Conservation (phyloP, 305 asterid species). For the Solanum hybrid region DNA sequence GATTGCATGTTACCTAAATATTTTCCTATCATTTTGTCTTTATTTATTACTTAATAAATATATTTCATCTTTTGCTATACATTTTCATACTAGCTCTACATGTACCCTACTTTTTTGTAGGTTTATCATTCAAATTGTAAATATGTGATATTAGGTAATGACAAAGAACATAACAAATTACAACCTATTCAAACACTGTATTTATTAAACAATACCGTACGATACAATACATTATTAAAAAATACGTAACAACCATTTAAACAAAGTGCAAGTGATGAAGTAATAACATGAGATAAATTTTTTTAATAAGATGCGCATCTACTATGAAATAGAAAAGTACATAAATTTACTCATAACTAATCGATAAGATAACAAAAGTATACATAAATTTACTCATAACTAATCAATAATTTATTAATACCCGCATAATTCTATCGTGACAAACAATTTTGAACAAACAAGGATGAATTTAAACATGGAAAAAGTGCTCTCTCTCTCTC, state of each 20-base stretch:
- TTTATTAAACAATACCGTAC: too few relatives aligned
- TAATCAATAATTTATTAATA: too few relatives aligned
- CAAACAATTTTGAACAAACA: not conserved
- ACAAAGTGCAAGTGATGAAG: too few relatives aligned
- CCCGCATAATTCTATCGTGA: not conserved
- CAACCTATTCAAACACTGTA: too few relatives aligned
- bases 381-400: not conserved
- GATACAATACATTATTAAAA: too few relatives aligned
- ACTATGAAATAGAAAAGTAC: not conserved
- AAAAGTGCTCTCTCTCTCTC: not conserved
- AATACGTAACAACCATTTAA: not conserved
- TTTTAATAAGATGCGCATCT: not conserved
- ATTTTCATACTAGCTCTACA: not conserved
- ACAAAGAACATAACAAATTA: too few relatives aligned
- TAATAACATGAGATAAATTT: too few relatives aligned
- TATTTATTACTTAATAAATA: too few relatives aligned
- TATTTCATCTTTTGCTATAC: not conserved
- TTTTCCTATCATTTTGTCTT: not conserved
- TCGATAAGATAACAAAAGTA: too few relatives aligned
- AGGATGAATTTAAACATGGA: not conserved
- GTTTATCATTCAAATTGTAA: too few relatives aligned
- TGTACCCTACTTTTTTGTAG: too few relatives aligned
- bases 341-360: not conserved
- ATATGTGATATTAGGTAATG: not conserved
- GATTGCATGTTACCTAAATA: not conserved